Evolutionary conservation across 495 filamentous ascomycete genomes (phyloP).

Genomic region (Xylaria castorea): DNA sequence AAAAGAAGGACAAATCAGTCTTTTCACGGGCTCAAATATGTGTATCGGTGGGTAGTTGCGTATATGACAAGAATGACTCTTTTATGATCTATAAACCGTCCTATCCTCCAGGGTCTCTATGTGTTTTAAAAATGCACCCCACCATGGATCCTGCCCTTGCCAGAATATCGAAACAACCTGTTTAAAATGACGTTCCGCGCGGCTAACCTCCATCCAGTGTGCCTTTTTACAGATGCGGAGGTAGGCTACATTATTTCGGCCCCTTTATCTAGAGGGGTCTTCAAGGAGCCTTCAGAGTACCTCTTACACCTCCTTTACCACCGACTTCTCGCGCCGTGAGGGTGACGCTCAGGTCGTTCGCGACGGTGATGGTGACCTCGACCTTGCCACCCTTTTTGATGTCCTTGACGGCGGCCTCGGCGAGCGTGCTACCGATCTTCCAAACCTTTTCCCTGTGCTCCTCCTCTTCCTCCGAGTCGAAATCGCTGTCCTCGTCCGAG

Average conservation of each 20-base stretch:
- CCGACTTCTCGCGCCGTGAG: constrained; percentile 86
- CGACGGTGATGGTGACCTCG: constrained; percentile 89
- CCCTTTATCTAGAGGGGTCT: not conserved
- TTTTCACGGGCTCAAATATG: not conserved
- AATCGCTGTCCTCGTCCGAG: constrained; percentile 70
- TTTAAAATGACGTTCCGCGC: not conserved
- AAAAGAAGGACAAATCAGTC: not conserved
- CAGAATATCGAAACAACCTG: not conserved
- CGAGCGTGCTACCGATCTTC: constrained; percentile 83
- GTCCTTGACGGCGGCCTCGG: constrained; percentile 81
- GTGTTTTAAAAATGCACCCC: constrained; percentile 16
- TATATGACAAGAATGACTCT: not conserved
- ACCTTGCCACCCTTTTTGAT: constrained; percentile 90
- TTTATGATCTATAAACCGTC: constrained; percentile 19
- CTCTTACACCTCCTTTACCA: constrained; percentile 82
- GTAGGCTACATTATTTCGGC: not conserved
- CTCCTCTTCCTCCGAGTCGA: constrained; percentile 80
- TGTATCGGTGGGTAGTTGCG: not conserved
- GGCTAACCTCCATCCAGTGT: not conserved
- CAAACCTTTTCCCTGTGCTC: constrained; percentile 90
- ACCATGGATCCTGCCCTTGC: constrained; percentile 15
- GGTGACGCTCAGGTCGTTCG: constrained; percentile 74
- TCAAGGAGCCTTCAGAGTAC: constrained; percentile 56
- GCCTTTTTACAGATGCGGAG: not conserved
- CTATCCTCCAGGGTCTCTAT: constrained; percentile 12